Evolutionary conservation across 2,329 filamentous ascomycete species (phyloP).

Genomic region (Colletotrichum sp.): DNA sequence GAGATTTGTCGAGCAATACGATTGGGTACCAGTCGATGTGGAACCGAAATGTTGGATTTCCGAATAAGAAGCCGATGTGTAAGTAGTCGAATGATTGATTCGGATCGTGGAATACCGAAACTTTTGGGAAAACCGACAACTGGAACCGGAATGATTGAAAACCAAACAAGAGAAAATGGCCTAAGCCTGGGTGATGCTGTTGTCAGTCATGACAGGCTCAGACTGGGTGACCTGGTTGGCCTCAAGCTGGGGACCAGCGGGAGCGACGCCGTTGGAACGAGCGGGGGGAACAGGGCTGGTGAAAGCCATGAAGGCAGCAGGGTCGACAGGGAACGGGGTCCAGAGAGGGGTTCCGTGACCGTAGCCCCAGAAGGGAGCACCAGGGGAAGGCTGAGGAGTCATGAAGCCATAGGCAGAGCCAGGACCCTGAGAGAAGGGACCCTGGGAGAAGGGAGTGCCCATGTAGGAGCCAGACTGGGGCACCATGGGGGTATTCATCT

Average conservation of each 20-base stretch:
- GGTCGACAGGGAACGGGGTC: slow-evolving; percentile 11
- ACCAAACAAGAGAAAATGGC: neutral
- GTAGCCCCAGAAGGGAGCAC: slow-evolving; percentile 13
- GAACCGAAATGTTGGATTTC: neutral
- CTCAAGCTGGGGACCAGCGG: neutral
- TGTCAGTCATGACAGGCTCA: slow-evolving; percentile 10
- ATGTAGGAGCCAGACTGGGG: neutral
- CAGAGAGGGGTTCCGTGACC: slow-evolving; percentile 17
- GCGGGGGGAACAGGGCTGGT: neutral
- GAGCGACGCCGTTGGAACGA: neutral
- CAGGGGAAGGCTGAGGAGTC: slow-evolving; percentile 15
- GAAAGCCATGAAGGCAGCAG: neutral
- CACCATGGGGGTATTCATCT: slow-evolving; percentile 11
- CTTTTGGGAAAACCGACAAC: neutral
- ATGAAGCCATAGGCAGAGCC: slow-evolving; percentile 6
- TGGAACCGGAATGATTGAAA: neutral
- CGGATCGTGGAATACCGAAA: neutral
- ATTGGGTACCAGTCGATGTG: neutral
- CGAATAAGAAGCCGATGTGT: neutral
- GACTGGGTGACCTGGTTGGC: slow-evolving; percentile 6
- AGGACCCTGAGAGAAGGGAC: slow-evolving; percentile 4
- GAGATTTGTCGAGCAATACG: neutral
- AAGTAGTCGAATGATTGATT: neutral
- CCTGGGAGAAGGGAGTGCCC: slow-evolving; percentile 1
- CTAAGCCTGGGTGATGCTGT: neutral